A percentile compares a stretch with the other conserved stretches of the same genome.
Evolutionary conservation across 2,329 filamentous ascomycete genomes (phyloP).

Genomic region (Dothidotthia symphoricarpi): DNA sequence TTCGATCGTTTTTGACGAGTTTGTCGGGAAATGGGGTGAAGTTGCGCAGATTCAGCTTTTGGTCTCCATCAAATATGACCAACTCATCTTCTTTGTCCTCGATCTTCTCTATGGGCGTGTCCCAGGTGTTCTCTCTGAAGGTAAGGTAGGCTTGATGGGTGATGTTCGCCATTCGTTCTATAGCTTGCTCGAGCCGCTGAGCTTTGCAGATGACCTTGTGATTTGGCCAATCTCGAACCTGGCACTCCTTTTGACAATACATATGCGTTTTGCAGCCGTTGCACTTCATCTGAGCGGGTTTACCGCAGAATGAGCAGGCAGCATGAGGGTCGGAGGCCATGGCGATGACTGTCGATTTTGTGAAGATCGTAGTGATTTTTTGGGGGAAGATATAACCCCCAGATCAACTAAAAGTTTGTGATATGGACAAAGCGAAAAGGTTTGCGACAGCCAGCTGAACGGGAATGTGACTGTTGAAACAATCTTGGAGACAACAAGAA

Average conservation of each 20-base stretch:
- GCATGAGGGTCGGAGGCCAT: neutral
- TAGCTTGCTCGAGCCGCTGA: neutral
- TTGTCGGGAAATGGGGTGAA: constrained; percentile 3
- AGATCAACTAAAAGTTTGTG: too few relatives aligned
- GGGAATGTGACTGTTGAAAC: too few relatives aligned
- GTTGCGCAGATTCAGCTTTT: neutral
- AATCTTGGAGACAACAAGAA: too few relatives aligned
- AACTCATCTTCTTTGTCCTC: neutral
- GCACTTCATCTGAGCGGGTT: neutral
- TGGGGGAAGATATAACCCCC: too few relatives aligned
- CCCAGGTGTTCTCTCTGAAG: constrained; percentile 7
- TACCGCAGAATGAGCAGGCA: neutral
- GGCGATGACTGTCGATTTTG: neutral
- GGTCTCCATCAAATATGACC: constrained; percentile 1
- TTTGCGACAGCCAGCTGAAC: too few relatives aligned
- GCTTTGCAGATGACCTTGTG: constrained; percentile 2
- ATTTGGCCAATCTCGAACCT: neutral
- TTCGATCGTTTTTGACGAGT: neutral
- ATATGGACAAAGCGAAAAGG: too few relatives aligned
- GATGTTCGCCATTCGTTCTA: constrained; percentile 1
- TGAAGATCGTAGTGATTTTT: too few relatives aligned
- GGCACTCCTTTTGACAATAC: neutral
- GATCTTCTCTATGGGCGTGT: constrained; percentile 1
- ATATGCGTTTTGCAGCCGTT: neutral
- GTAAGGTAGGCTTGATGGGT: constrained; percentile 4